phyloP scores from a whole-genome alignment of 2,329 filamentous ascomycete species.

The Exophiala alcalophila region DNA sequence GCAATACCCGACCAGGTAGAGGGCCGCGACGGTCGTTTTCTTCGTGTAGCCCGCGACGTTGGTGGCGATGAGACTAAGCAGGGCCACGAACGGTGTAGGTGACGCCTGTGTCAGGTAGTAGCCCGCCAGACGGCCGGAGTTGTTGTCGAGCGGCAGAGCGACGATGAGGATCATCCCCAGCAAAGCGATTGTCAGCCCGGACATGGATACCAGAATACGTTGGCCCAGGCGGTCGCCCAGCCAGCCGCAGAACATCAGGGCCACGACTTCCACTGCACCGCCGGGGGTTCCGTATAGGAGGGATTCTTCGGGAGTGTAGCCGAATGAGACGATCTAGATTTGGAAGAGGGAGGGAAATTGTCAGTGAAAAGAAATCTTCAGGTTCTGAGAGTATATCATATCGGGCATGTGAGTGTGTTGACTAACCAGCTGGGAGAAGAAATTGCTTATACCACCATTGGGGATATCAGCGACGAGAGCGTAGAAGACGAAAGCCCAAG shows the following conservation, averaged over 20 bases:
- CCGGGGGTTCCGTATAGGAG: constrained; percentile 64
- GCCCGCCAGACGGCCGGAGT: constrained; percentile 58
- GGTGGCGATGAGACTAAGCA: constrained; percentile 61
- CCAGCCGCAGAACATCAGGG: constrained; percentile 55
- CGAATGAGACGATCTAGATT: constrained; percentile 56
- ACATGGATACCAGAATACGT: constrained; percentile 61
- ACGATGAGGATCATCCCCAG: constrained; percentile 39
- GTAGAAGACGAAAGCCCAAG: constrained; percentile 60
- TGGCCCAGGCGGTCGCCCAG: constrained; percentile 57
- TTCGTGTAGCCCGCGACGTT: constrained; percentile 58
- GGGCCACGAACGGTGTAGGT: constrained; percentile 61
- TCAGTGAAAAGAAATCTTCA: too few species aligned
- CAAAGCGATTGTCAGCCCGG: constrained; percentile 22
- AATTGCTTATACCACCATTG: constrained; percentile 59
- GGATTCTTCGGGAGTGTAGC: constrained; percentile 61
- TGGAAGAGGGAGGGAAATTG: too few species aligned
- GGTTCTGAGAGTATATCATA: too few species aligned
- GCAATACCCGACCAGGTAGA: constrained; percentile 49
- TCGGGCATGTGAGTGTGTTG: too few species aligned
- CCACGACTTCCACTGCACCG: constrained; percentile 62
- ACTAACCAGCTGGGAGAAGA: constrained; percentile 56
- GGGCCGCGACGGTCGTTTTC: constrained; percentile 52
- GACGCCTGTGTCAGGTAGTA: constrained; percentile 64
- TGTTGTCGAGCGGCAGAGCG: constrained; percentile 57
- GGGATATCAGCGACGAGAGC: constrained; percentile 57